phyloP scores from a whole-genome alignment of 2,329 filamentous ascomycete species.

The Penicillium digitatum region DNA sequence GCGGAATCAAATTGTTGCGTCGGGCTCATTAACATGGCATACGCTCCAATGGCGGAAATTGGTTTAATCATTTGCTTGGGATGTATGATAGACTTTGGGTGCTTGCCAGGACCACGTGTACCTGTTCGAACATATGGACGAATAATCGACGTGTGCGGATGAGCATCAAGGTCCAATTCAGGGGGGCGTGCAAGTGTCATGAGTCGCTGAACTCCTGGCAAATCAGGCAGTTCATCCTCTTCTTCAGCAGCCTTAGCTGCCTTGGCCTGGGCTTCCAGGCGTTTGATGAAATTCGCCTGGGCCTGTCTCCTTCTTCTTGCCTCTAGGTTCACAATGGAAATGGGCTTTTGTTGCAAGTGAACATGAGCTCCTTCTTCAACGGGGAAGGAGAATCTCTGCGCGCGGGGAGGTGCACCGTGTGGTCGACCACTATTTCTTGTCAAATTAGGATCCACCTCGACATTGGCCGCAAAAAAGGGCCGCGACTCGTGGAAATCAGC shows the following conservation, averaged over 20 bases:
- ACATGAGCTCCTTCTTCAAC: slow-evolving; percentile 35
- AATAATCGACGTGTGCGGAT: slow-evolving; percentile 27
- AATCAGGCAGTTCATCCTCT: background rate
- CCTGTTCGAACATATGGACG: slow-evolving; percentile 14
- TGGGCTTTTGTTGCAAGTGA: slow-evolving; percentile 37
- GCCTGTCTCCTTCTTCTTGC: slow-evolving; percentile 25
- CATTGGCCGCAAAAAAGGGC: slow-evolving; percentile 45
- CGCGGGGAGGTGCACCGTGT: slow-evolving; percentile 6
- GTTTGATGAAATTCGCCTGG: slow-evolving; percentile 25
- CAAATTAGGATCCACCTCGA: slow-evolving; percentile 37
- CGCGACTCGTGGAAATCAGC: slow-evolving; percentile 31
- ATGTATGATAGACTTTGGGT: background rate
- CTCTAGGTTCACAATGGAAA: slow-evolving; percentile 28
- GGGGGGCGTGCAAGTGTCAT: slow-evolving; percentile 27
- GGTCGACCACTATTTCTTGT: slow-evolving; percentile 26
- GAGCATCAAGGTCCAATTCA: slow-evolving; percentile 11
- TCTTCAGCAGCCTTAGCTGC: background rate
- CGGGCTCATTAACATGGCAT: slow-evolving; percentile 39
- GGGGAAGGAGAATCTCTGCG: slow-evolving; percentile 22
- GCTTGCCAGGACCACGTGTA: background rate
- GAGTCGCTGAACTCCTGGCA: slow-evolving; percentile 23
- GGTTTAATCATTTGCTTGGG: slow-evolving; percentile 20
- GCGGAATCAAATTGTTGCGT: slow-evolving; percentile 37
- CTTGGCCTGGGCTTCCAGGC: slow-evolving; percentile 15
- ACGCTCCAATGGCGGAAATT: slow-evolving; percentile 27